Evolutionary conservation across 371 early-diverging fungal species (phyloP).

Genomic region (Neoconidiobolus thromboides): DNA sequence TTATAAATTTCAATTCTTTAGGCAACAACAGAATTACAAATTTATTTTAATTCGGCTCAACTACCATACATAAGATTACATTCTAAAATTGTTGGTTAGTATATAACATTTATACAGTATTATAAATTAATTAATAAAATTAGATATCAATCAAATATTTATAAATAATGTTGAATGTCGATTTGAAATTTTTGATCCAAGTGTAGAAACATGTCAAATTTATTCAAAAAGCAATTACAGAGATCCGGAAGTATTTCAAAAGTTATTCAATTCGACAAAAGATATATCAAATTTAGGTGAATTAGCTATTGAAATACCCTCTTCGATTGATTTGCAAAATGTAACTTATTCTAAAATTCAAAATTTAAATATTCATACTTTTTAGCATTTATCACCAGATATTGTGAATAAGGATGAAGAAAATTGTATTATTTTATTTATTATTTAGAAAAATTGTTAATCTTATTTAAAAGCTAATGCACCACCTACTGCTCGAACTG

Average conservation of each 20-base stretch:
- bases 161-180: not conserved
- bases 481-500: not conserved
- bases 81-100: not conserved
- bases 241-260: not conserved
- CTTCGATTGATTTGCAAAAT: not conserved
- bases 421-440: not conserved
- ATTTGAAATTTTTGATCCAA: not conserved
- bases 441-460: conserved; percentile 4
- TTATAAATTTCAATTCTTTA: not conserved
- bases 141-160: not conserved
- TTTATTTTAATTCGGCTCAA: not conserved
- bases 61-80: conserved; percentile 1
- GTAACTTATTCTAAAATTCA: not conserved
- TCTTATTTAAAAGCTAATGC: not conserved
- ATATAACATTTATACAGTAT: not conserved
- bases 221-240: not conserved
- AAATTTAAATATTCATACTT: no score
- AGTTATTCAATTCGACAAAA: not conserved
- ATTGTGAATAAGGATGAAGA: not conserved
- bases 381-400: not conserved
- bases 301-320: not conserved
- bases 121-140: not conserved
- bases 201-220: not conserved
- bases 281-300: not conserved
- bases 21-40: conserved; percentile 2